Evolutionary conservation across 345 rosid genomes (phyloP).

Genomic region (Pistacia integerrima): DNA sequence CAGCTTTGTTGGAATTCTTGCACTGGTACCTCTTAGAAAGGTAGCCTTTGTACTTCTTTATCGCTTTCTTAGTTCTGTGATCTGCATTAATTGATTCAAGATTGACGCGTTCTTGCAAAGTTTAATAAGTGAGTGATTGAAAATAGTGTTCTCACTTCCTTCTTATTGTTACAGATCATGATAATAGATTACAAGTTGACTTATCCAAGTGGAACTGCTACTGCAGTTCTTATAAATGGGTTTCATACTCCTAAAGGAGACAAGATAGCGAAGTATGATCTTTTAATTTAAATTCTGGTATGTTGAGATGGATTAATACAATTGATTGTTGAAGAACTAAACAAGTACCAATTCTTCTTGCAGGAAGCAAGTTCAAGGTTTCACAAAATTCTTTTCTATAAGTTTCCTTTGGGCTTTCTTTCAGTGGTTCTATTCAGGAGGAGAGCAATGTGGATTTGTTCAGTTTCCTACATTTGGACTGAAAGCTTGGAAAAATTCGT

Average conservation of each 20-base stretch:
- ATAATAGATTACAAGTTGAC: constrained; percentile 75
- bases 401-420: constrained; percentile 88
- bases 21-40: constrained; percentile 87
- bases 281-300: constrained; percentile 10
- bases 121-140: not conserved
- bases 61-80: not conserved
- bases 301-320: not conserved
- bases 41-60: constrained; percentile 29
- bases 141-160: constrained; percentile 6
- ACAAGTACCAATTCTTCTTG: constrained; percentile 14
- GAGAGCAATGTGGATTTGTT: constrained; percentile 63
- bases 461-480: constrained; percentile 88
- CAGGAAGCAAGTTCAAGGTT: constrained; percentile 85
- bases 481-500: constrained; percentile 82
- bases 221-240: constrained; percentile 85
- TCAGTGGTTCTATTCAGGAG: constrained; percentile 85
- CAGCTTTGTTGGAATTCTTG: constrained; percentile 81
- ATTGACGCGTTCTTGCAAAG: not conserved
- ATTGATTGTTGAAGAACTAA: constrained; percentile 1
- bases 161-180: constrained; percentile 62
- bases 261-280: constrained; percentile 66
- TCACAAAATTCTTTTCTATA: constrained; percentile 59
- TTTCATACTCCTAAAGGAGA: constrained; percentile 84
- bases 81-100: not conserved
- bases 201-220: constrained; percentile 95